Percentiles rank a stretch among this genome's conserved stretches.
These are phyloP conservation scores for Camellia japonica DNA, from an alignment of 148 eudicot genomes.

Conservation along the genomic window DNA sequence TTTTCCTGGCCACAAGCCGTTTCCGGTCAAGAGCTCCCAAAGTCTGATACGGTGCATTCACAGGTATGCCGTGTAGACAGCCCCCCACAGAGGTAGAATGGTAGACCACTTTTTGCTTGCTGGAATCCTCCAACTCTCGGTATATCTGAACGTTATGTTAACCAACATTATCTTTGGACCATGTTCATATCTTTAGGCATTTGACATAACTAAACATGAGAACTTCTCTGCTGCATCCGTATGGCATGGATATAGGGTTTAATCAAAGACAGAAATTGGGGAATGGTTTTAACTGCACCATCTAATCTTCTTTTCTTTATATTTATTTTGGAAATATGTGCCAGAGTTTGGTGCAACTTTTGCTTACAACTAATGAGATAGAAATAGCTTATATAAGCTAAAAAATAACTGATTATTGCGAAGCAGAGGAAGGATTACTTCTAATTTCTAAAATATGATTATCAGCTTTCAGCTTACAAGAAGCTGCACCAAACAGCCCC, in stretches of 20 bases:
- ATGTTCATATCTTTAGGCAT: neutral
- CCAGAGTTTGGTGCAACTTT: too few relatives aligned
- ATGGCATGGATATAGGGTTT: neutral
- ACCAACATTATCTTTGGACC: neutral
- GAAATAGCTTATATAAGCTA: too few relatives aligned
- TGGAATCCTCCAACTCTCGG: constrained; percentile 77
- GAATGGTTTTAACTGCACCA: constrained; percentile 2
- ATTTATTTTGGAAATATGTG: too few relatives aligned
- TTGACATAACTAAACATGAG: neutral
- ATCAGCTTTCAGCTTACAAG: too few relatives aligned
- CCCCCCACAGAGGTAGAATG: constrained; percentile 52
- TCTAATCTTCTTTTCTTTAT: neutral
- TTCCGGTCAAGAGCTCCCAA: constrained; percentile 71
- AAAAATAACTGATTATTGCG: too few relatives aligned
- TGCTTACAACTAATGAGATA: too few relatives aligned
- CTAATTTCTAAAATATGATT: too few relatives aligned
- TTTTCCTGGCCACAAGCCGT: constrained; percentile 84
- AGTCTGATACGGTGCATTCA: constrained; percentile 70
- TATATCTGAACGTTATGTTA: constrained; percentile 50
- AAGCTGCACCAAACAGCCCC: too few relatives aligned
- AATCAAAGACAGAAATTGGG: neutral
- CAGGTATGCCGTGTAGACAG: constrained; percentile 68
- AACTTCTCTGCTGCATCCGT: constrained; percentile 5
- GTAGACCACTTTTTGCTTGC: constrained; percentile 53
- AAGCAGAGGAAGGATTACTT: too few relatives aligned